Evolutionary conservation across 176 grass and related monocot species (phyloP).

Genomic region (Triticum dicoccoides): DNA sequence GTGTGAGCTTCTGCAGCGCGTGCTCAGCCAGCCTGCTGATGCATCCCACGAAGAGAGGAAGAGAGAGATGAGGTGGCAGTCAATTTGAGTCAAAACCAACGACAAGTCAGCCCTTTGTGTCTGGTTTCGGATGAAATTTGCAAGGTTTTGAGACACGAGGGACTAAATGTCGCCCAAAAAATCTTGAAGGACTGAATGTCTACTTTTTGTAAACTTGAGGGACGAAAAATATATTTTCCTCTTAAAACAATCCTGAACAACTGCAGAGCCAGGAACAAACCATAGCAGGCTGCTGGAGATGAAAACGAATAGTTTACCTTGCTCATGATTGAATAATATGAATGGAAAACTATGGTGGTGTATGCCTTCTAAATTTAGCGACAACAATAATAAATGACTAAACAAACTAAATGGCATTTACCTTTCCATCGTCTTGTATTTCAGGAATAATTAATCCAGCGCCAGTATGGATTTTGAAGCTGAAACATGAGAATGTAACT

Average conservation of each 20-base stretch:
- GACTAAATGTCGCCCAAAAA: no score
- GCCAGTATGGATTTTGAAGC: slow-evolving; percentile 92
- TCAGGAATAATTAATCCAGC: slow-evolving; percentile 95
- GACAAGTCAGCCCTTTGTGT: no score
- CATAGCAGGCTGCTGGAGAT: background rate
- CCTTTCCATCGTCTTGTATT: slow-evolving; percentile 87
- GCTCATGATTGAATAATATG: background rate
- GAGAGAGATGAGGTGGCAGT: no score
- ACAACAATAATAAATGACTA: slow-evolving; percentile 4
- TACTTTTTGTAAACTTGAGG: no score
- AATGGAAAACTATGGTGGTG: background rate
- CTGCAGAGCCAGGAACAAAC: background rate
- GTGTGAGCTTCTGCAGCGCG: no score
- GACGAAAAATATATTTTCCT: no score
- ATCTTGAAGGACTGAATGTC: no score
- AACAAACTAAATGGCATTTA: slow-evolving; percentile 30
- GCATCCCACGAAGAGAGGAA: no score
- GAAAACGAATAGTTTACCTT: background rate
- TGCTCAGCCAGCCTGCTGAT: no score
- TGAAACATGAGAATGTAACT: slow-evolving; percentile 42
- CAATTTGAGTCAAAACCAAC: no score
- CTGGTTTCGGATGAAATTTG: no score
- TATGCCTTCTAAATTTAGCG: background rate
- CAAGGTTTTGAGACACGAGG: no score
- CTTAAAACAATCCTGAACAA: background rate